Evolutionary conservation across 163 green algal genomes (phyloP), one percentile per base, ranked within the genome.

Genomic region (Scenedesmus sp.): DNA sequence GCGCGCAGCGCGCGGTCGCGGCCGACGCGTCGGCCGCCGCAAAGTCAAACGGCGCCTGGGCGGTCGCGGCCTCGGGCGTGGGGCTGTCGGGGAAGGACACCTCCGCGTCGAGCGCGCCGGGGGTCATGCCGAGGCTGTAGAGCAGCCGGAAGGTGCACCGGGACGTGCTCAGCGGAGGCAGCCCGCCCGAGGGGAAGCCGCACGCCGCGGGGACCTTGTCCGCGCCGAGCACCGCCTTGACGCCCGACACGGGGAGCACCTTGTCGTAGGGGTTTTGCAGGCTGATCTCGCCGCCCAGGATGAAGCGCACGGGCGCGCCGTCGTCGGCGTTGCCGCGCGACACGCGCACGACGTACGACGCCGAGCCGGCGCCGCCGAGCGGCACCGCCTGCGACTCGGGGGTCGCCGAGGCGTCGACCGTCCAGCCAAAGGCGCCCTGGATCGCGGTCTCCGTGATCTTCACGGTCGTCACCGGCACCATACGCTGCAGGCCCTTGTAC

Each of bases 41-140:
- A 26, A 73, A 73, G 44, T 45, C 20, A n/a, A 73, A 60, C 20
- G 42, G 22, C 20, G 63, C 63, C 26, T 73, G 63, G 7, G 50
- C 42, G 10, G 57, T 17, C 17, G 63, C 63, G 20, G 42, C 26
- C 26, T 22, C n/a, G 14, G 4, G 42, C 17, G 39, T 22, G 3
- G 63, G 42, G 3, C 44, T 73, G 24, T 73, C 63, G 31, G 63
- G 50, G 17, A 33, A 54, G 2, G 29, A 26, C n/a, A 73, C 63
- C 42, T 60, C 63, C 0, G 44, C 63, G 44, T 73, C 63, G 2
- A 73, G 26, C 4, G 51, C 15, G 1, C 44, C 63, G 6, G 63
- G 63, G 1, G 63, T 39, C n/a, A 14, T 3, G 4, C 24, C 42
- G 44, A 53, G 22, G n/a, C 34, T 60, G 7, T 73, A 73, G 26